Percentiles rank a stretch among this genome's conserved stretches.
Evolutionary conservation across 2,329 filamentous ascomycete genomes (phyloP).

Genomic region (Ceratocystis harringtonii): DNA sequence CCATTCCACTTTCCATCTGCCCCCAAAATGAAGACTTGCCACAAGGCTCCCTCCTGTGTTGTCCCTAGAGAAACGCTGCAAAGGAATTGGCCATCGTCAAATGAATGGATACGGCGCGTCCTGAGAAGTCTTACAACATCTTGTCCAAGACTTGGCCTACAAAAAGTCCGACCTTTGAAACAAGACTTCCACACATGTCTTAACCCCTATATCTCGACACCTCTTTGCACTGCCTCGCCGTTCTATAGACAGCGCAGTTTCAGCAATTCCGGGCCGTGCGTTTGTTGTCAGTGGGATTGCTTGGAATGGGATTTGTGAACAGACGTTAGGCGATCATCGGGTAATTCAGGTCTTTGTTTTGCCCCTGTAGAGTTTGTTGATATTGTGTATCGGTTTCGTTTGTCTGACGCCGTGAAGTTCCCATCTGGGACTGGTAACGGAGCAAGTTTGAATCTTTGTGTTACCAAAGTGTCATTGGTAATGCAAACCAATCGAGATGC

Average conservation of each 20-base stretch:
- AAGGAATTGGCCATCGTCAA: too few relatives aligned
- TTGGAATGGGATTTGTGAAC: background rate
- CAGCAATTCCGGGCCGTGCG: slow-evolving; percentile 8
- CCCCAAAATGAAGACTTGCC: background rate
- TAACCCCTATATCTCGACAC: background rate
- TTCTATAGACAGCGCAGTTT: slow-evolving; percentile 1
- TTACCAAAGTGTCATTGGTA: background rate
- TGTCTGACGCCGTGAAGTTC: background rate
- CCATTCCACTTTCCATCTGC: background rate
- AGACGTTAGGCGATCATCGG: background rate
- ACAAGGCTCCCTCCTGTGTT: background rate
- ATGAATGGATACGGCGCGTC: too few relatives aligned
- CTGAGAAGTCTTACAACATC: background rate
- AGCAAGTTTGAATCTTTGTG: slow-evolving; percentile 1
- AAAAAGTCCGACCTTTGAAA: slow-evolving; percentile 4
- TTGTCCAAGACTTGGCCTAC: background rate
- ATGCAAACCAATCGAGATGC: background rate
- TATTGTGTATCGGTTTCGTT: background rate
- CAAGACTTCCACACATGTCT: background rate
- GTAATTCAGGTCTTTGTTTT: background rate
- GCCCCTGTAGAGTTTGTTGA: background rate
- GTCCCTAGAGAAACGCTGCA: background rate
- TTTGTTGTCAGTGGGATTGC: background rate
- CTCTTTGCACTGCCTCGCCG: slow-evolving; percentile 2
- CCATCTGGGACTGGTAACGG: background rate